Base-by-base conservation (phyloP, 495 filamentous ascomycete species). In the Penicillium dipodomyicola region DNA sequence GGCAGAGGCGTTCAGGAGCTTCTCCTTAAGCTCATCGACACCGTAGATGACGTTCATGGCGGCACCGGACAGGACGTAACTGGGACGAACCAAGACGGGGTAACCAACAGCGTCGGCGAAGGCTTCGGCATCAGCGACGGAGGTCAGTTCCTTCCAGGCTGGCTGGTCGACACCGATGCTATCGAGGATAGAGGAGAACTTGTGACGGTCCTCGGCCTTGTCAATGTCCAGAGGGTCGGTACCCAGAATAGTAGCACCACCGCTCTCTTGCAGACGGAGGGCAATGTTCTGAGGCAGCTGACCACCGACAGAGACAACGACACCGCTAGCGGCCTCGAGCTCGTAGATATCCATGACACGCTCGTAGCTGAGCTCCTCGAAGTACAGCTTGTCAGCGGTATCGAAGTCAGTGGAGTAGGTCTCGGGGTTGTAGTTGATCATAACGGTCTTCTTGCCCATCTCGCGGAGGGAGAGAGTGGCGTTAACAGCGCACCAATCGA, bases 291-390 rank as follows among this genome's bases (percentile, higher is more conserved):
- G 93, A 3, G 93, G 94, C 56, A 97, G 82, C 77, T 97, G 93
- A 41, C 93, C 94, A 63, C 93, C 93, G 54, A 97, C 92, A 54
- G 90, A 95, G 14, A 97, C 94, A 29, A 97, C 92, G 33, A 97
- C 91, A 64, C 94, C 93, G 49, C 79, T 84, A 25, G 93, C 88
- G 53, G 75, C 79, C 78, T 97, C 93, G 17, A 97, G 81, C 71
- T 97, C 93, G 70, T 96, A 97, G 59, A 97, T 97, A 76, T 97
- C 93, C 92, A 96, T 96, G 37, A 96, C 92, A 65, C 91, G 86
- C 78, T 97, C 93, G 67, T 97, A 97, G 77, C 89, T 93, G 50
- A 97, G 77, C 76, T 97, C 93, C 70, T 97, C 93, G 65, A 97
- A 97, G 74, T 97, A 97, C 23, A 97, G 82, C 65, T 86, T 92